Evolutionary conservation across 2,329 filamentous ascomycete genomes (phyloP).

Genomic region (Cladophialophora psammophila): DNA sequence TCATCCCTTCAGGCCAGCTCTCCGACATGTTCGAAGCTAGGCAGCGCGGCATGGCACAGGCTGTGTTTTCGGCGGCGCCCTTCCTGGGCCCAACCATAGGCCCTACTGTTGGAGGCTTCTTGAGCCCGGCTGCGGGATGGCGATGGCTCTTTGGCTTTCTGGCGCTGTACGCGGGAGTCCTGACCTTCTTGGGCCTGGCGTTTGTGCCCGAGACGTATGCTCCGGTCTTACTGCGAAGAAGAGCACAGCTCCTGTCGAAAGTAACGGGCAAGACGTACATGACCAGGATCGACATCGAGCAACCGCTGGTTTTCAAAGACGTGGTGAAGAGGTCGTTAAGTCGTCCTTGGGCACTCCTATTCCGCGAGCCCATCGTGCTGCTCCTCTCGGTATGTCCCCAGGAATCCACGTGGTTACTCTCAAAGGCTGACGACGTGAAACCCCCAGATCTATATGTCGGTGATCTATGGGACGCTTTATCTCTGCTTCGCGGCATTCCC

Average conservation of each 20-base stretch:
- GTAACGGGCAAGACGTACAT: conserved; percentile 64
- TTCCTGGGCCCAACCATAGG: conserved; percentile 63
- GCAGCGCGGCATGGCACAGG: conserved; percentile 70
- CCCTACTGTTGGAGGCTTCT: conserved; percentile 58
- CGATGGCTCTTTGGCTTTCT: conserved; percentile 71
- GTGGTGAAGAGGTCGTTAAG: conserved; percentile 64
- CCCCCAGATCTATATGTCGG: conserved; percentile 56
- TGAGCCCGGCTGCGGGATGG: conserved; percentile 60
- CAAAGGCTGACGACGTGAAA: neutral
- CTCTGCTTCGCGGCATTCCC: conserved; percentile 68
- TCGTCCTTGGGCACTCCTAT: conserved; percentile 72
- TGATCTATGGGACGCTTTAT: conserved; percentile 74
- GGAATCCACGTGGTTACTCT: too few species aligned
- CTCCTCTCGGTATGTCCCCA: conserved; percentile 67
- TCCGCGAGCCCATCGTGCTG: conserved; percentile 71
- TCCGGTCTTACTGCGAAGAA: conserved; percentile 59
- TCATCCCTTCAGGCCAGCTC: conserved; percentile 72
- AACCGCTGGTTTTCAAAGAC: conserved; percentile 59
- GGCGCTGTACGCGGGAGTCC: conserved; percentile 66
- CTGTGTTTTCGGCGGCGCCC: conserved; percentile 61
- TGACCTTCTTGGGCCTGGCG: conserved; percentile 62
- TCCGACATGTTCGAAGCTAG: conserved; percentile 69
- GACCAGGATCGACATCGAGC: conserved; percentile 58
- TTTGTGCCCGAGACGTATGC: conserved; percentile 67
- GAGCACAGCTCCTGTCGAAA: conserved; percentile 60